Base-by-base conservation (phyloP, 805 yeast species). In the Blastobotrys chiropterorum region DNA sequence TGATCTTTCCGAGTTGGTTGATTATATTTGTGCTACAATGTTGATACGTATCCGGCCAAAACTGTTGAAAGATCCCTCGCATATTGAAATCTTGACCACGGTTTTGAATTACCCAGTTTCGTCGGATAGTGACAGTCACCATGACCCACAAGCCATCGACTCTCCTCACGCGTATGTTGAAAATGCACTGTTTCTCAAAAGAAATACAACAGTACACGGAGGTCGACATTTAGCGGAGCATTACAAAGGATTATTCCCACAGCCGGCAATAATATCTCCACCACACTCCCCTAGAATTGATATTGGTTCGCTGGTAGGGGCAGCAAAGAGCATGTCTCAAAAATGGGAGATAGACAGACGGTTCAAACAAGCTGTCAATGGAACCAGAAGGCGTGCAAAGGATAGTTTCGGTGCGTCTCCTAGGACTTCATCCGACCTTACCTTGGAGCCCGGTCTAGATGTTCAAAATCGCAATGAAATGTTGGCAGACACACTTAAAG, bases 11-110 rank as follows among this genome's bases (percentile, higher is more conserved):
- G 63, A 59, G 4, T 48, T 68, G 8, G 67, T 68, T 4, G 68
- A 68, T 45, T 68, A 63, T 47, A 56, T 68, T 2, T 67, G 71
- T 50, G 64, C 64, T 1, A 70, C 65, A 2, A 54, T 68, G 62
- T 47, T 69, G 22, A 40, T 65, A n/a, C 52, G 69, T n/a, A 48
- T 68, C n/a, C 51, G 67, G 2, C 46, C 47, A 2, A 43, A 53
- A 46, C 41, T 61, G 49, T 34, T 46, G 7, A 31, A 34, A 13
- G 41, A 40, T 6, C 34, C 30, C 14, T 38, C 43, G 5, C 22
- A 19, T 38, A n/a, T 34, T 2, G 47, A 44, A 3, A n/a, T 44
- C 14, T 30, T 44, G 13, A 54, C 60, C 4, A 43, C 45, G 1
- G 50, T 62, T 22, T 52, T 62, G 40, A 59, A 59, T 39, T 62